These are phyloP conservation scores for Rosa persica DNA, from an alignment of 306 rosid species.

Conservation along the genomic window DNA sequence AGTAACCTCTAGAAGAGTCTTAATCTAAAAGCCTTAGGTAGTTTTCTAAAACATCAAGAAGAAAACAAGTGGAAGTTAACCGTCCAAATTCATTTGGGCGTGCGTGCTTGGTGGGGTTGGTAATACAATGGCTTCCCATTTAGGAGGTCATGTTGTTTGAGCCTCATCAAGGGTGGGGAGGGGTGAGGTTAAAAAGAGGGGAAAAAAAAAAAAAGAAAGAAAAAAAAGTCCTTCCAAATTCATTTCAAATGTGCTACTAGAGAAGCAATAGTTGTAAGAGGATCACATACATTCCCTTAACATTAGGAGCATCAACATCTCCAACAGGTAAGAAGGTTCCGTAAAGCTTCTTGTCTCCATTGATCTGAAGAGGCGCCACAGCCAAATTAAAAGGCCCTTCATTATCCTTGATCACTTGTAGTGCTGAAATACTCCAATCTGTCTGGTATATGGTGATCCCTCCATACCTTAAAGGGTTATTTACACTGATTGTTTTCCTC, in stretches of 20 bases:
- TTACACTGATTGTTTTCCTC: conserved; percentile 90
- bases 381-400: conserved; percentile 98
- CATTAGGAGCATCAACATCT: conserved; percentile 63
- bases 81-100: neutral
- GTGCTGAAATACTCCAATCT: conserved; percentile 87
- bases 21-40: neutral
- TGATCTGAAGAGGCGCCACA: conserved; percentile 85
- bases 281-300: conserved; percentile 83
- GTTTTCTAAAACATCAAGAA: neutral
- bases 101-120: no score
- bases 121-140: no score
- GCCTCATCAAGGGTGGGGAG: no score
- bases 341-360: conserved; percentile 92
- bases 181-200: no score
- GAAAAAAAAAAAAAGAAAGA: no score
- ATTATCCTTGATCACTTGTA: conserved; percentile 78
- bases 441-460: conserved; percentile 94
- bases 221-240: neutral
- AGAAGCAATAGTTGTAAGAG: neutral
- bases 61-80: neutral
- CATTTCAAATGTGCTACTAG: neutral
- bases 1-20: neutral
- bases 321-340: conserved; percentile 90
- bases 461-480: conserved; percentile 80
- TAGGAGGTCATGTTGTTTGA: no score